Base-by-base conservation (phyloP, 495 filamentous ascomycete genomes). In the Aspergillus ellipticus region DNA sequence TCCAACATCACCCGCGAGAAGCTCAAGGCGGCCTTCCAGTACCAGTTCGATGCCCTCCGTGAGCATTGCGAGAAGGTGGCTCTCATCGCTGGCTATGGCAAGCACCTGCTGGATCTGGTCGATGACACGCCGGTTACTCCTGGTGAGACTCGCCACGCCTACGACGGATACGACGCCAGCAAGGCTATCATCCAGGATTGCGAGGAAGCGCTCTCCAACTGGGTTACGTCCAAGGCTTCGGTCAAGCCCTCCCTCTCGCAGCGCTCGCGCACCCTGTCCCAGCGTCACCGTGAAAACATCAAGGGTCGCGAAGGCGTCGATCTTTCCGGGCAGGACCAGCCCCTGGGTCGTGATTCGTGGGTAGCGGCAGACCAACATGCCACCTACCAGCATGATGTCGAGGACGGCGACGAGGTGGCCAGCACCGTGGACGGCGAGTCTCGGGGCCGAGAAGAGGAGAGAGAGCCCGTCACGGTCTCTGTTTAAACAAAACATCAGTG, bases 181-280 rank as follows among this genome's bases (percentile, higher is more conserved):
- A 97, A 97, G 77, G 92, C 84, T 72, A 97, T 98, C 76, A 97
- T 98, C 72, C 95, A 97, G 77, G 94, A 98, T 71, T 98, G 94
- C 72, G 94, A 98, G 70, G 92, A 97, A 63, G 82, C 95, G 6
- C 85, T 98, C 48, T 96, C 90, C 60, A 97, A 96, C 78, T 98
- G 94, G 94, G 90, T 97, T 9, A 76, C 83, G 54, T 85, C 89
- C 66, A 94, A 92, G 72, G 92, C 94, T 1, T 81, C 89, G 46
- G 92, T 98, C 58, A 86, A 83, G 59, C 84, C 92, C 56, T 88
- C 88, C 64, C 85, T 98, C 45, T 95, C 89, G 9, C 84, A 84
- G 7, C 89, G 94, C 52, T 84, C 93, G 24, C 87, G 89, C 54
- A 93, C 85, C 8, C 85, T 96, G 19, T 93, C 89, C 42, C 90